Percentiles rank a stretch among this genome's conserved stretches.
These are phyloP conservation scores for Leishmania mexicana DNA, from an alignment of 208 protist genomes.

Conservation along the genomic window DNA sequence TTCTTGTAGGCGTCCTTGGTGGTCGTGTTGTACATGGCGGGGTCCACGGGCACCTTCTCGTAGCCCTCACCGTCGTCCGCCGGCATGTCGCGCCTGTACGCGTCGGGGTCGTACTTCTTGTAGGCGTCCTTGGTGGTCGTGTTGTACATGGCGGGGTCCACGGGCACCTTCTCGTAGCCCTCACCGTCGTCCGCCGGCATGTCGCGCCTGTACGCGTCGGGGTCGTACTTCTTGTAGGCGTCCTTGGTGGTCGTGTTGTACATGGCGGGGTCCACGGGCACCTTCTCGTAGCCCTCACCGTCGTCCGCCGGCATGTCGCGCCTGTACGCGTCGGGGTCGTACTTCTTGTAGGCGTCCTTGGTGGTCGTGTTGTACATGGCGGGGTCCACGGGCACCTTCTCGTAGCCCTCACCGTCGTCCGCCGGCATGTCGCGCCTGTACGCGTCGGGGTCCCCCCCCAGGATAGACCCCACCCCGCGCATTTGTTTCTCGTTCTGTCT, in stretches of 20 bases:
- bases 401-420: not conserved
- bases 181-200: not conserved
- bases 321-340: conserved; percentile 24
- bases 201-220: conserved; percentile 36
- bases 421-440: conserved; percentile 12
- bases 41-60: conserved; percentile 24
- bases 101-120: conserved; percentile 26
- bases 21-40: conserved; percentile 43
- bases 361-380: conserved; percentile 22
- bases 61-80: conserved; percentile 7
- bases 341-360: conserved; percentile 14
- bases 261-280: conserved; percentile 22
- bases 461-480: no score
- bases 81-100: conserved; percentile 38
- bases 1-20: conserved; percentile 45
- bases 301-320: not conserved
- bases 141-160: conserved; percentile 30
- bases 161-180: conserved; percentile 10
- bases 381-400: conserved; percentile 17
- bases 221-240: conserved; percentile 37
- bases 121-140: conserved; percentile 18
- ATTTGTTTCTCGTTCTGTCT: no score
- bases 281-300: not conserved
- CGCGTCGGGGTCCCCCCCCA: conserved; percentile 8
- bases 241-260: conserved; percentile 58